Conservation (phyloP, 2,329 filamentous ascomycete species). For the Fusarium sulawesiense region DNA sequence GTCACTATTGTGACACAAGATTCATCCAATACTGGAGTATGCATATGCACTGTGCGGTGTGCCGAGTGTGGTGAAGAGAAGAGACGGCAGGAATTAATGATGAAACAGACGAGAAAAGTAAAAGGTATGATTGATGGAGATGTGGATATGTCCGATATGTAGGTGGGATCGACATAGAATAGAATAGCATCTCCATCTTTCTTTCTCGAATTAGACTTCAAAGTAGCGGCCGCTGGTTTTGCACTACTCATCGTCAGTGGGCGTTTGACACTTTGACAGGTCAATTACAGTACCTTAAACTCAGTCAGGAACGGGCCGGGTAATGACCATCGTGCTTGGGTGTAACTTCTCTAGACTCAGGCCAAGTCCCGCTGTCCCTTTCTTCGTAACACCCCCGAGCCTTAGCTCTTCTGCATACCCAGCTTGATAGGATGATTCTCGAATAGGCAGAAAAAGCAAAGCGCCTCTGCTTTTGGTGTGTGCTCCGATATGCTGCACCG, state of each 20-base stretch:
- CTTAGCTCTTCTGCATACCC: background rate
- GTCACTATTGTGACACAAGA: slow-evolving; percentile 10
- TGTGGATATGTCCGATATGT: background rate
- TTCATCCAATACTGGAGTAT: background rate
- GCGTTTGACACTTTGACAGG: slow-evolving; percentile 25
- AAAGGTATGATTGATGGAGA: background rate
- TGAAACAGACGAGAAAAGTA: background rate
- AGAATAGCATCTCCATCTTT: background rate
- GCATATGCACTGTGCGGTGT: background rate
- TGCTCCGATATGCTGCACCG: slow-evolving; percentile 33
- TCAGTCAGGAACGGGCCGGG: slow-evolving; percentile 35
- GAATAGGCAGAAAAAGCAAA: slow-evolving; percentile 33
- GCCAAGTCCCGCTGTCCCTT: background rate
- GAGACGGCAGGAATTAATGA: background rate
- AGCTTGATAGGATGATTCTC: slow-evolving; percentile 4
- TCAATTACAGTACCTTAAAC: slow-evolving; percentile 8
- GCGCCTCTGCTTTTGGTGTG: slow-evolving; percentile 7
- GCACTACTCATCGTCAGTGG: background rate
- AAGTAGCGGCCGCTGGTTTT: background rate
- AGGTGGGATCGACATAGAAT: background rate
- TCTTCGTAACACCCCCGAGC: background rate
- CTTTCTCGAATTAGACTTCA: slow-evolving; percentile 8
- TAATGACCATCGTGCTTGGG: slow-evolving; percentile 1
- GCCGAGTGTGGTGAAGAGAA: background rate
- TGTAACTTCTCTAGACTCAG: background rate